Conservation (phyloP, 768 basidiomycete species). For the Panaeolus papilionaceus region DNA sequence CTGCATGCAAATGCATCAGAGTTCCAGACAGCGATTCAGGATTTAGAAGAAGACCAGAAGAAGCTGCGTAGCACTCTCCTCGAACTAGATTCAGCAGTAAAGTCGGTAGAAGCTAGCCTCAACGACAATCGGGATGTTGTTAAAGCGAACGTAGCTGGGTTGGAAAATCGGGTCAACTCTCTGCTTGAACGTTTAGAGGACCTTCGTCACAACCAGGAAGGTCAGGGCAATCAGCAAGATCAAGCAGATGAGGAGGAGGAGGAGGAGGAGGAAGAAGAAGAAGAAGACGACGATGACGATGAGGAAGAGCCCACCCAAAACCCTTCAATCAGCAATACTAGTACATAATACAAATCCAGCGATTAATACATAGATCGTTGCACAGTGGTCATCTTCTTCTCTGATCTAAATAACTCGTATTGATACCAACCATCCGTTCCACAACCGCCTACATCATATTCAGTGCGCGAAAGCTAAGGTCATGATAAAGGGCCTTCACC, state of each 20-base stretch:
- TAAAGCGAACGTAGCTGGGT: conserved; percentile 72
- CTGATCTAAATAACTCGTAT: conserved; percentile 24
- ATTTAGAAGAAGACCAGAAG: conserved; percentile 77
- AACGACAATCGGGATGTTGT: conserved; percentile 74
- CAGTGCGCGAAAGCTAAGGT: conserved; percentile 6
- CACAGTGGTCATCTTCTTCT: neutral
- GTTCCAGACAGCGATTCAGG: conserved; percentile 70
- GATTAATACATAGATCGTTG: conserved; percentile 1
- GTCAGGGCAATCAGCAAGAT: neutral
- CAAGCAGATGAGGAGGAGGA: neutral
- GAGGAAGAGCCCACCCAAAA: neutral
- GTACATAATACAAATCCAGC: conserved; percentile 2
- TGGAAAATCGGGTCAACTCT: conserved; percentile 59
- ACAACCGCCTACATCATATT: conserved; percentile 49
- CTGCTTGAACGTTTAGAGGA: conserved; percentile 51
- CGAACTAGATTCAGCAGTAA: conserved; percentile 73
- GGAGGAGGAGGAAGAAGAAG: neutral
- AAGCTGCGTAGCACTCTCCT: conserved; percentile 65
- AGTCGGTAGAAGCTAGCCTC: conserved; percentile 77
- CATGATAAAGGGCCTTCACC: conserved; percentile 38
- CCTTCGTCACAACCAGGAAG: conserved; percentile 26
- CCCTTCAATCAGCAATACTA: conserved; percentile 9
- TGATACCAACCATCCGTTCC: conserved; percentile 66
- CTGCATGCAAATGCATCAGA: conserved; percentile 84
- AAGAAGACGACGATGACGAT: neutral